Percentiles rank a stretch among this genome's conserved stretches.
These are phyloP conservation scores for Acer yangbiense DNA, from an alignment of 345 rosid genomes.

Conservation along the genomic window DNA sequence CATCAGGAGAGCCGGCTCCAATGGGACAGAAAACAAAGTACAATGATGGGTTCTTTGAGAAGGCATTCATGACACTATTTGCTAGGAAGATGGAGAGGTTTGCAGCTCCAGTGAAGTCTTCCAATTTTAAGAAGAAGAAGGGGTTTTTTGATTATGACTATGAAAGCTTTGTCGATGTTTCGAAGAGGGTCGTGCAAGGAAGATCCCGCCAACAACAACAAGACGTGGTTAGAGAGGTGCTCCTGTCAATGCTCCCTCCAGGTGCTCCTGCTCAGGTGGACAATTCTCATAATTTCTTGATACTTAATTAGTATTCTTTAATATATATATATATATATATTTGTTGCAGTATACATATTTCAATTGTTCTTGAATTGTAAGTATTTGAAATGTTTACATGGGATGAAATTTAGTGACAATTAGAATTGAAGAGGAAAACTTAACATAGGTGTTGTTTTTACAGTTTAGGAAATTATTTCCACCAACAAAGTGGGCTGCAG, in stretches of 20 bases:
- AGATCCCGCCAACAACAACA: constrained; percentile 75
- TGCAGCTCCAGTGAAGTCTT: constrained; percentile 39
- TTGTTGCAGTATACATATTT: no score
- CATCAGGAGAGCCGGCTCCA: constrained; percentile 84
- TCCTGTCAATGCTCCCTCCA: constrained; percentile 92
- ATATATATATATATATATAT: no score
- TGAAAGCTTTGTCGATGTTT: constrained; percentile 83
- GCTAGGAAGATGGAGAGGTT: constrained; percentile 91
- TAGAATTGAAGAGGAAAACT: no score
- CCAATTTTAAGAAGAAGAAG: constrained; percentile 25
- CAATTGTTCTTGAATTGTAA: not conserved
- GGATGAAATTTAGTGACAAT: no score
- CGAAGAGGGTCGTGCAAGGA: constrained; percentile 84
- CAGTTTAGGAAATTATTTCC: constrained; percentile 93
- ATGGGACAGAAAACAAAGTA: constrained; percentile 86
- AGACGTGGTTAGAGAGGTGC: constrained; percentile 84
- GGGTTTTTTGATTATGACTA: constrained; percentile 66
- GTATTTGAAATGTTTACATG: no score
- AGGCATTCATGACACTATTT: constrained; percentile 80
- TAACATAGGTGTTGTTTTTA: constrained; percentile 6
- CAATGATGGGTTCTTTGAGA: constrained; percentile 73
- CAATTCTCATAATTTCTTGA: not conserved
- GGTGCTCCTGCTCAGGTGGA: constrained; percentile 89
- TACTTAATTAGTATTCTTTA: not conserved
- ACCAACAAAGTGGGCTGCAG: constrained; percentile 92